Evolutionary conservation across 805 yeast genomes (phyloP), one percentile per base, ranked within the genome.

Genomic region (Candida nonsorbophila): DNA sequence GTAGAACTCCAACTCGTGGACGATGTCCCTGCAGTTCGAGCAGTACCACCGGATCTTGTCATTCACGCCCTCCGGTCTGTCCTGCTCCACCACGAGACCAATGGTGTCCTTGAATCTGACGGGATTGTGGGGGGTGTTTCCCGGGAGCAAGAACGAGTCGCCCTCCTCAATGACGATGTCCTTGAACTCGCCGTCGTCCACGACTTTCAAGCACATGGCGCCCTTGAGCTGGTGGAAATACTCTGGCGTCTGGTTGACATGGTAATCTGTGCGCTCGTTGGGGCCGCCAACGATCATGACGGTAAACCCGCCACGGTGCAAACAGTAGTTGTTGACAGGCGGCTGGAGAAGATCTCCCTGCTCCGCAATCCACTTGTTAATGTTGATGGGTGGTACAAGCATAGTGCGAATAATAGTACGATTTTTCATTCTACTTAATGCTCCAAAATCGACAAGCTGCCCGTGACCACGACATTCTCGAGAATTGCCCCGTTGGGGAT

Each of bases 281-380:
- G 97, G 97, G 0, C 97, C 97, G 10, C 97, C 97, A 2, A 88
- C 94, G 29, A 87, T 78, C 96, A 88, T 88, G 20, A 87, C 86
- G 0, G 96, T 87, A 52, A 83, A 84, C 0, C 96, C 96, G 4
- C 94, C 95, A 27, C 87, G 67, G 55, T 88, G 95, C 16, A 88
- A 72, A 48, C 96, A 86, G 58, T 60, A 88, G 51, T 88, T 88
- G 55, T 86, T 86, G 19, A 88, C 95, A 1, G 97, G 97, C 2
- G 97, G 97, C 52, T 84, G 79, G 21, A 88, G 68, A 9, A 84
- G 66, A 40, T 83, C 76, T 14, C 68, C 64, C 53, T 88, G 84
- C 45, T 84, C 94, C 22, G 66, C 63, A 11, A 88, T 70, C 96
- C 97, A 88, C 43, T 75, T 74, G 16, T 75, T 72, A 42, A 88